Evolutionary conservation across 805 yeast genomes (phyloP).

Genomic region (Candida ascalaphidarum): DNA sequence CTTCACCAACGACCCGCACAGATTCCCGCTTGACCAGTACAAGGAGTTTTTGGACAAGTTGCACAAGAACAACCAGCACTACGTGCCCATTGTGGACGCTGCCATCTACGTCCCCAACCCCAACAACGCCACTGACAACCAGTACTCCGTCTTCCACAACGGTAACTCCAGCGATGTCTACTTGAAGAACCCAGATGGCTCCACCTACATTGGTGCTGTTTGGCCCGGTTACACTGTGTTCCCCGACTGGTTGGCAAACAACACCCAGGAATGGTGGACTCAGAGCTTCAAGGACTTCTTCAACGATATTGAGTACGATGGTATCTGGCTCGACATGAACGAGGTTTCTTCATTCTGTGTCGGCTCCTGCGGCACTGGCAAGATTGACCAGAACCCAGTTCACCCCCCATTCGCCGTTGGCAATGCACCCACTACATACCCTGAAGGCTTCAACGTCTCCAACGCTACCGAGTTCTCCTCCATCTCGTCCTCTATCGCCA

Average conservation of each 20-base stretch:
- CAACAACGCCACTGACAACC: constrained; percentile 9
- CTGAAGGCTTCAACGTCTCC: constrained; percentile 8
- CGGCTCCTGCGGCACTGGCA: constrained; percentile 18
- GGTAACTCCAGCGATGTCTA: constrained; percentile 12
- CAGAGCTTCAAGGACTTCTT: constrained; percentile 12
- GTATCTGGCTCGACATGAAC: constrained; percentile 17
- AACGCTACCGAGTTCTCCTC: constrained; percentile 10
- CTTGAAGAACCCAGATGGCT: constrained; percentile 16
- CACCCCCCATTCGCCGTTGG: constrained; percentile 10
- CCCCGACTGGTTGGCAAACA: constrained; percentile 17
- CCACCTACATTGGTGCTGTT: constrained; percentile 18
- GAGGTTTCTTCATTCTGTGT: constrained; percentile 22
- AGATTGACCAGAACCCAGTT: constrained; percentile 9
- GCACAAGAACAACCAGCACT: constrained; percentile 13
- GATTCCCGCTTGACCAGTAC: constrained; percentile 11
- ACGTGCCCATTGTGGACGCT: constrained; percentile 17
- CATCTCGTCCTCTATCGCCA: constrained; percentile 3
- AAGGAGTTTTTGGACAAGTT: constrained; percentile 8
- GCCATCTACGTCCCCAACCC: constrained; percentile 17
- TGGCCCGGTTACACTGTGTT: constrained; percentile 23
- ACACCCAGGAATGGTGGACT: constrained; percentile 14
- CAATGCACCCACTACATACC: constrained; percentile 6
- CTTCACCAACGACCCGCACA: constrained; percentile 14
- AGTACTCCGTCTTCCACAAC: constrained; percentile 8
- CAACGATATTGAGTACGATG: constrained; percentile 10